Base-by-base conservation (phyloP, 2,329 filamentous ascomycete genomes). In the Arthroderma sp. region DNA sequence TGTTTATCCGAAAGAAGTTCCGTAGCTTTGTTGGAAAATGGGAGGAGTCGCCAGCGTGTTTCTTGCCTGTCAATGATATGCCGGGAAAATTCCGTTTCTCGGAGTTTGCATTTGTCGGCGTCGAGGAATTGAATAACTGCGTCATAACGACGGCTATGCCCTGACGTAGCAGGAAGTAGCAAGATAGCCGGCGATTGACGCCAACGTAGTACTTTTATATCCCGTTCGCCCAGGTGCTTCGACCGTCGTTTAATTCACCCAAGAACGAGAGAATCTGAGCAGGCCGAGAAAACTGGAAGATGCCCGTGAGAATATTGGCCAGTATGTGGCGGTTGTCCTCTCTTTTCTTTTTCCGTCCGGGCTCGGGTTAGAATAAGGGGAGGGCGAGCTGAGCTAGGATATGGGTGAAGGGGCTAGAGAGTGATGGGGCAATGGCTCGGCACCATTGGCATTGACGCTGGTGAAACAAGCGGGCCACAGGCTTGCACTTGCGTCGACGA, bases 1-100 rank as follows among this genome's bases (percentile, higher is more conserved):
- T 63, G 68, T 77, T 82, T 71, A 85, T 84, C 67, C 82, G 80
- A 72, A 85, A 85, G 71, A 85, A 85, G 68, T 83, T 84, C 74
- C 82, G 84, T 73, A 85, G 81, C 70, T 80, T 82, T 62, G 83
- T 80, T 39, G 80, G 81, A 59, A 83, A 74, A 66, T 83, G 80
- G 7, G 51, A 54, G 63, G 70, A 77, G 65, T 75, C 76, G 66
- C 74, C 69, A 54, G 69, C 66, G 58, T 75, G 72, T 63, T 76
- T 76, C 64, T 72, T 75, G 53, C 73, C 70, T 11, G 71, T 66
- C 51, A 76, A 69, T 35, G 73, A 75, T 38, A 76, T 67, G 63
- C 72, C 66, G 58, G 74, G 70, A 62, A 76, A 76, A 62, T 74
- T 76, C 62, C 74, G 74, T 64, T 74, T 74, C 66, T 76, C 74